Conservation (phyloP, 495 filamentous ascomycete species). For the Neurospora sublineolata region DNA sequence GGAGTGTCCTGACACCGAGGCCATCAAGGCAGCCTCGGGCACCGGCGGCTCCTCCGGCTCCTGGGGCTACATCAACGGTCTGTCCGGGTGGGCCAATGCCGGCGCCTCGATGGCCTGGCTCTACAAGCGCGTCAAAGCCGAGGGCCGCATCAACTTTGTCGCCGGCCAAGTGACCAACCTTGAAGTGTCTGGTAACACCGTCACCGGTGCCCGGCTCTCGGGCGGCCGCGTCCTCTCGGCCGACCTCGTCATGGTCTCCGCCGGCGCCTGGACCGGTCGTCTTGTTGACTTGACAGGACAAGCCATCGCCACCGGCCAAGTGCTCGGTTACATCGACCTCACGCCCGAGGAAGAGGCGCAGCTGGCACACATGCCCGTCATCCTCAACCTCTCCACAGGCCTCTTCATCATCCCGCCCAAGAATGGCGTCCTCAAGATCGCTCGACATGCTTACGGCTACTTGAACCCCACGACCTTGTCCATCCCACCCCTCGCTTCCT, state of each 20-base stretch:
- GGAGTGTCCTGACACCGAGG: slow-evolving; percentile 37
- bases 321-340: slow-evolving; percentile 62
- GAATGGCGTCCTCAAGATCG: slow-evolving; percentile 65
- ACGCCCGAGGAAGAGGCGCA: slow-evolving; percentile 53
- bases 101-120: slow-evolving; percentile 58
- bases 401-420: slow-evolving; percentile 73
- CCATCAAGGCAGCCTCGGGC: slow-evolving; percentile 35
- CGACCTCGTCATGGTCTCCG: slow-evolving; percentile 66
- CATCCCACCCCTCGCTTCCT: slow-evolving; percentile 31
- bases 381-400: slow-evolving; percentile 70
- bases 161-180: slow-evolving; percentile 51
- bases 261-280: slow-evolving; percentile 72
- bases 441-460: slow-evolving; percentile 75
- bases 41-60: slow-evolving; percentile 42
- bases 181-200: slow-evolving; percentile 22
- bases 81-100: slow-evolving; percentile 77
- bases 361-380: slow-evolving; percentile 55
- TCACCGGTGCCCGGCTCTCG: slow-evolving; percentile 44
- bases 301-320: slow-evolving; percentile 68
- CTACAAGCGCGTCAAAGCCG: slow-evolving; percentile 38
- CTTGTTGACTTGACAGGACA: slow-evolving; percentile 71
- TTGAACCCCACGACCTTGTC: slow-evolving; percentile 47
- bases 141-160: slow-evolving; percentile 50
- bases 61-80: slow-evolving; percentile 72
- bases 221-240: slow-evolving; percentile 46